These are phyloP conservation scores for Fusarium abutilonis DNA, from an alignment of 2,329 filamentous ascomycete species.

Conservation along the genomic window DNA sequence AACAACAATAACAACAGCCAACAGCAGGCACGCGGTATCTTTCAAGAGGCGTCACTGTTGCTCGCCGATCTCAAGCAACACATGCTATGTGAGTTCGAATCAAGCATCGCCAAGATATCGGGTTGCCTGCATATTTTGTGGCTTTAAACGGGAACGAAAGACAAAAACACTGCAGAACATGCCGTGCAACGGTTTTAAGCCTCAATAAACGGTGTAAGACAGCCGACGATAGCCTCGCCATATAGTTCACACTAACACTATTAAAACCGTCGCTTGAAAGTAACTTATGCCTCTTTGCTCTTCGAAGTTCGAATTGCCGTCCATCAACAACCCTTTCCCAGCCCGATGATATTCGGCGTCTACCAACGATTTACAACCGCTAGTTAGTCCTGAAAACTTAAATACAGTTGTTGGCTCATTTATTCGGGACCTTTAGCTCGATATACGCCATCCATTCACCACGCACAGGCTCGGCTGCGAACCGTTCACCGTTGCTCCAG, in stretches of 20 bases:
- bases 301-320: slow-evolving; percentile 19
- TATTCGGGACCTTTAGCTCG: slow-evolving; percentile 9
- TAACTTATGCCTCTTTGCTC: not conserved
- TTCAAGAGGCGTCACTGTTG: too few relatives aligned
- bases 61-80: too few relatives aligned
- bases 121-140: too few relatives aligned
- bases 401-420: slow-evolving; percentile 9
- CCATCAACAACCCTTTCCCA: slow-evolving; percentile 12
- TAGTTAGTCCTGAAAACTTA: slow-evolving; percentile 4
- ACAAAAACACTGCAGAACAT: not conserved
- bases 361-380: not conserved
- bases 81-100: too few relatives aligned
- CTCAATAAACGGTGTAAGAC: not conserved
- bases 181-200: slow-evolving; percentile 1
- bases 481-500: slow-evolving; percentile 14
- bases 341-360: slow-evolving; percentile 6
- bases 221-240: not conserved
- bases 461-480: slow-evolving; percentile 30
- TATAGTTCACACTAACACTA: too few relatives aligned
- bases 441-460: slow-evolving; percentile 10
- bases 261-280: too few relatives aligned
- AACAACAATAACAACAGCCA: too few relatives aligned
- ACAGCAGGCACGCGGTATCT: too few relatives aligned
- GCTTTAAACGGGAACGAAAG: too few relatives aligned
- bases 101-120: too few relatives aligned